Base-by-base conservation (phyloP, 2,329 filamentous ascomycete genomes). In the Fusarium nurragi region DNA sequence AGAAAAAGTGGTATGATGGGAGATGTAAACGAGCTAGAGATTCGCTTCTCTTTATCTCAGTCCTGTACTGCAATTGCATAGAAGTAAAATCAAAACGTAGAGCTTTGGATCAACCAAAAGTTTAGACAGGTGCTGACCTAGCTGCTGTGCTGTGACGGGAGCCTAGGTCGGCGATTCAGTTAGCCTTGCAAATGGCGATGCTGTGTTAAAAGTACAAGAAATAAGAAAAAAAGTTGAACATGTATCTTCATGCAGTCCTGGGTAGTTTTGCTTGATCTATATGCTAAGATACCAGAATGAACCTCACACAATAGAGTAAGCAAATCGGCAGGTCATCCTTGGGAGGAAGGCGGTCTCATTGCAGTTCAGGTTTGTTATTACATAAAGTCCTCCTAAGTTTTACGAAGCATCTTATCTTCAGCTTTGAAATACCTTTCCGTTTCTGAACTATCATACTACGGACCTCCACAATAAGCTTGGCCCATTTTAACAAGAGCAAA, bases 1-100 rank as follows among this genome's bases (percentile, higher is more conserved):
- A 65, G 40, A 53, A 19, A 44, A 25, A 48, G 56, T 38, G 59
- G 44, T 53, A 39, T 50, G 54, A 32, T 67, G 64, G 46, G 47
- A 60, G 32, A 47, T 57, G 46, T 49, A 47, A 60, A 56, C 54
- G 54, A 65, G 47, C 60, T 34, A n/a, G 48, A 64, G 50, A 56
- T 25, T 39, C 38, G 39, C 36, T 44, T 44, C 44, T 65, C 45
- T 61, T n/a, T 22, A 50, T 55, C 53, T 36, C 52, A 41, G 41
- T 52, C 46, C 43, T 39, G 39, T 22, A 59, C 43, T 39, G 39
- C 22, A 59, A 45, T 40, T 30, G 53, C 40, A 59, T 59, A 67
- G 60, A 47, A 67, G 48, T 65, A 67, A 67, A 53, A 57, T 45
- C 22, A 51, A 67, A 56, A 60, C 64, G 64, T 67, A 67, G 64